Evolutionary conservation across 306 rosid genomes (phyloP), one percentile per base, ranked within the genome.

Genomic region (Hippophae gyantsensis): DNA sequence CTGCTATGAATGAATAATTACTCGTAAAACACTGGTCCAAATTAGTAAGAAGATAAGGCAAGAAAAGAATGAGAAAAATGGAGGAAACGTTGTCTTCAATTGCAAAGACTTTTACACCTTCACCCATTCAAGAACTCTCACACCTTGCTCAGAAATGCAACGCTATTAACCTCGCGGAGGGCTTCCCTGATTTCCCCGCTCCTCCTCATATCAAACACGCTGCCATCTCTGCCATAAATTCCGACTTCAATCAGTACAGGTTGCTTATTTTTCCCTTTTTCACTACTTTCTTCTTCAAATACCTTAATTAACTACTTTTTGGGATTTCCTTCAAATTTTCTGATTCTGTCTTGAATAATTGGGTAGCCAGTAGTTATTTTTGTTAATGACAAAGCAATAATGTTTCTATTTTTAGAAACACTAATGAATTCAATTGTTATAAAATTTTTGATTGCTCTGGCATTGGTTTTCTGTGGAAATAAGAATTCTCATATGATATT

Each of bases 131-230:
- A 66, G 77, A 84, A 69, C 82, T 84, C 48, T 84, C 97, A 5
- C 85, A 60, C 27, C 94, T 90, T 55, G 94, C 95, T 64, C 85
- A 82, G 52, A 58, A 65, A 64, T 77, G 78, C 81, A 82, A 79
- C 61, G 94, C 94, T 63, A 77, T 90, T 78, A 90, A 84, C 71
- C 88, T 90, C 53, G 95, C 95, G 12, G 95, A 86, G 73, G 97
- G 97, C 64, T 84, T 78, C 72, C 90, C 94, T 10, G 88, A 86
- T 74, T 90, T 90, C 83, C 89, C 97, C 3, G 90, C 97, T 0
- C 82, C 97, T 38, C 27, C 66, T 69, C 72, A 69, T 57, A 38
- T 86, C 0, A 90, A 86, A 87, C 40, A 63, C 57, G 86, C 94
- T 8, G 95, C 97, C 74, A 64, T 84, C 70, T 74, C 84, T 5